Evolutionary conservation across 202 grass and related monocot genomes (phyloP), one percentile per base, ranked within the genome.

Genomic region (Thinopyrum obtusiflorum): DNA sequence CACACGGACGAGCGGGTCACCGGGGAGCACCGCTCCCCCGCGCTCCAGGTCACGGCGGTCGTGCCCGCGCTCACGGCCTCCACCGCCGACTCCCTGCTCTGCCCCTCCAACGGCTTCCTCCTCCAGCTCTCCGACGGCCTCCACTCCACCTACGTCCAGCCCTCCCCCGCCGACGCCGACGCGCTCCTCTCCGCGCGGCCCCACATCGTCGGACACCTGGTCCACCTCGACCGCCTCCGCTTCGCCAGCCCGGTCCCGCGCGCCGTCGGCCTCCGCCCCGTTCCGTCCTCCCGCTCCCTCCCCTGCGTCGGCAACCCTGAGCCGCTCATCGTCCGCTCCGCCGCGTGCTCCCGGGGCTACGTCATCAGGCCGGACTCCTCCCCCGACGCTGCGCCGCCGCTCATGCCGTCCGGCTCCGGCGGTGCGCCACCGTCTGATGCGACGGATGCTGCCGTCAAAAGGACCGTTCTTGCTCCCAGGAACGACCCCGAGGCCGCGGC

Each of bases 61-160:
- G 88, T 98, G 4, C 96, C 96, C 0, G 96, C 93, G 1, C 89
- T 95, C 18, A 89, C 93, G 0, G 91, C 91, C 14, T 98, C 93
- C 24, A 92, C 96, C 18, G 73, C 89, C 24, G 93, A 98, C 53
- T 86, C 92, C 65, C 91, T 59, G 9, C 49, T 77, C 28, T 86
- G 86, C 86, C 96, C 95, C 3, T 53, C 96, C 29, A 91, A 94
- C 26, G 96, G 93, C 24, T 91, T 94, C 79, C 91, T 91, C 88
- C 84, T 98, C 65, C 94, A 98, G 72, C 91, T 95, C 40, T 98
- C 96, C 61, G 93, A 98, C 80, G 91, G 93, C 26, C 24, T 84
- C 29, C 92, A 98, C 85, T 98, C 90, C 76, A 98, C 96, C 71
- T 98, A 94, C 71, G 96, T 98, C 8, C 78, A 92, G 64, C 82